A percentile compares a stretch with the other conserved stretches of the same genome.
Conservation (phyloP, 2,329 filamentous ascomycete species). For the Phaeosphaeriaceae sp. region DNA sequence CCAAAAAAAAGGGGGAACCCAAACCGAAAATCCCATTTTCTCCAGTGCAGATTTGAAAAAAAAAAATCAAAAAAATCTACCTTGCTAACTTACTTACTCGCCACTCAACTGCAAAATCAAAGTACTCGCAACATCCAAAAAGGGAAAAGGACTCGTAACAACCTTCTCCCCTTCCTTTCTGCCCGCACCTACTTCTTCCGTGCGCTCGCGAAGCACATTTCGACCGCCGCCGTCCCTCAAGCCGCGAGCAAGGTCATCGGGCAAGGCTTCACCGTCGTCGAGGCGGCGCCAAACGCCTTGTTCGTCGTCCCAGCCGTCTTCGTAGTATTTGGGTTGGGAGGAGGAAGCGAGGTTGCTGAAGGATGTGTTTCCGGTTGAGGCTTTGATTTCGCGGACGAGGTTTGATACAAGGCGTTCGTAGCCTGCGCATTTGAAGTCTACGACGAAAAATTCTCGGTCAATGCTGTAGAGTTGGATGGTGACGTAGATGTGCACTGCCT, state of each 20-base stretch:
- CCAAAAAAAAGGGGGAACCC: too few species aligned
- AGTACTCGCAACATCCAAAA: constrained; percentile 89
- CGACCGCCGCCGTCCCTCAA: constrained; percentile 42
- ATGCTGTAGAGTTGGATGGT: constrained; percentile 76
- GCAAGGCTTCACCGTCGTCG: constrained; percentile 39
- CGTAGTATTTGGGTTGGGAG: constrained; percentile 21
- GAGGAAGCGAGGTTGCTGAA: constrained; percentile 23
- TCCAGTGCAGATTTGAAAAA: too few species aligned
- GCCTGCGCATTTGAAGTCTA: constrained; percentile 98
- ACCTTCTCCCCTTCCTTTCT: constrained; percentile 81
- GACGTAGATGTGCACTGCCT: constrained; percentile 89
- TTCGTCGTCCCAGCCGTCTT: constrained; percentile 44
- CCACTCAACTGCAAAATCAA: constrained; percentile 82
- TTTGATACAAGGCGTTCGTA: constrained; percentile 81
- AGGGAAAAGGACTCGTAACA: constrained; percentile 92
- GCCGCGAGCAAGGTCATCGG: constrained; percentile 37
- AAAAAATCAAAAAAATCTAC: too few species aligned
- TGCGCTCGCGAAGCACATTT: constrained; percentile 45
- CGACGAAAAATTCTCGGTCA: constrained; percentile 89
- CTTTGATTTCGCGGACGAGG: constrained; percentile 50
- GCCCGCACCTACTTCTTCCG: constrained; percentile 55
- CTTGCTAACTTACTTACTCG: too few species aligned
- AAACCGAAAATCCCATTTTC: too few species aligned
- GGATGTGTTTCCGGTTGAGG: constrained; percentile 19
- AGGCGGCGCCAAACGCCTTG: constrained; percentile 43